These are phyloP conservation scores for Gryganskiella cystojenkinii DNA, from an alignment of 192 early-diverging fungal genomes.

Conservation along the genomic window DNA sequence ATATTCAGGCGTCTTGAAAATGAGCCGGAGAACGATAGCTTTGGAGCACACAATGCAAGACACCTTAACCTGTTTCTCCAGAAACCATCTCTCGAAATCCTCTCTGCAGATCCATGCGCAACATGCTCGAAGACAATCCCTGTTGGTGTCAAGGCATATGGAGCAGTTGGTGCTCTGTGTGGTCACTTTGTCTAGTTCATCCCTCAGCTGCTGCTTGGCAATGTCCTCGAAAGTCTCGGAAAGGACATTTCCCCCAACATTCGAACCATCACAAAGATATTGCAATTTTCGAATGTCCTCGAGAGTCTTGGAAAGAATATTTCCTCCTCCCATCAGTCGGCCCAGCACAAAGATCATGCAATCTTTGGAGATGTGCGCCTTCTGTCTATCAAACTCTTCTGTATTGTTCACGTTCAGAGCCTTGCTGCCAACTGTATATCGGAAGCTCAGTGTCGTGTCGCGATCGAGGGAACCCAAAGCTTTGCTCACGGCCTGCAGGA, in stretches of 20 bases:
- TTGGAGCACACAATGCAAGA: slow-evolving; percentile 35
- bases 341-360: too few species aligned
- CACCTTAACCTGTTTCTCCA: slow-evolving; percentile 26
- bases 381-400: slow-evolving; percentile 2
- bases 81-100: slow-evolving; percentile 18
- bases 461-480: slow-evolving; percentile 3
- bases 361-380: slow-evolving; percentile 8
- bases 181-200: slow-evolving; percentile 8
- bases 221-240: slow-evolving; percentile 18
- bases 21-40: slow-evolving; percentile 7
- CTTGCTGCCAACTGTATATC: slow-evolving; percentile 18
- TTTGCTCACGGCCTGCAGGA: slow-evolving; percentile 1
- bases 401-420: slow-evolving; percentile 9
- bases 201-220: slow-evolving; percentile 22
- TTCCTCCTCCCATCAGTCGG: too few species aligned
- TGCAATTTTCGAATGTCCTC: slow-evolving; percentile 22
- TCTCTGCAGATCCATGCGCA: slow-evolving; percentile 32
- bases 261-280: slow-evolving; percentile 31
- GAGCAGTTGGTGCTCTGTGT: slow-evolving; percentile 8
- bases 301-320: slow-evolving; percentile 9
- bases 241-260: slow-evolving; percentile 18
- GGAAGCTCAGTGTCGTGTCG: slow-evolving; percentile 13
- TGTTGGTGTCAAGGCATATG: slow-evolving; percentile 22
- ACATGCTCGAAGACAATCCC: slow-evolving; percentile 18
- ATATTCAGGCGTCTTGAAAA: slow-evolving; percentile 40